These are phyloP conservation scores for Penicillium crustosum DNA, from an alignment of 2,329 filamentous ascomycete genomes.

Conservation along the genomic window DNA sequence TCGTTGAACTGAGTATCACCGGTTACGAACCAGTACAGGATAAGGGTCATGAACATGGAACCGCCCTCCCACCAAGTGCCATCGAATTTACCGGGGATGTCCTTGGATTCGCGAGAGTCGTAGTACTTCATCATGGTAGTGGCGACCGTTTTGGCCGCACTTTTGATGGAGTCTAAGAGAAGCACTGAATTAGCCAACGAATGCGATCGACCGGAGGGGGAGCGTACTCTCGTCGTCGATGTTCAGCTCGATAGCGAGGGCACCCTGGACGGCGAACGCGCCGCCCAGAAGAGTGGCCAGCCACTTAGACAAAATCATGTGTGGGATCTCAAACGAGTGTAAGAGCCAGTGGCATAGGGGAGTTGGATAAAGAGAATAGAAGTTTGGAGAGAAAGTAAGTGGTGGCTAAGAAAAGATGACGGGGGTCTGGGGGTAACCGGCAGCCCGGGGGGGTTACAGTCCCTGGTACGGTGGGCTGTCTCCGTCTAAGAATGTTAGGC, in stretches of 20 bases:
- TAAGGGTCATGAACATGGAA: conserved; percentile 66
- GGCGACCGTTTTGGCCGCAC: conserved; percentile 37
- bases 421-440: conserved; percentile 3
- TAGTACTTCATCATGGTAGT: conserved; percentile 43
- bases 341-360: conserved; percentile 13
- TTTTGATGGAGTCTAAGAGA: conserved; percentile 35
- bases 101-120: conserved; percentile 37
- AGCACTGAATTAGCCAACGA: conserved; percentile 4
- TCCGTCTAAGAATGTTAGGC: conserved; percentile 5
- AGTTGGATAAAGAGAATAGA: background rate
- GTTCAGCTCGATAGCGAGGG: conserved; percentile 20
- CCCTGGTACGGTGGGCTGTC: conserved; percentile 1
- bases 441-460: conserved; percentile 6
- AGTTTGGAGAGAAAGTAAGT: background rate
- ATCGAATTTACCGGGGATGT: conserved; percentile 42
- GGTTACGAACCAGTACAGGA: conserved; percentile 86
- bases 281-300: conserved; percentile 22
- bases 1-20: conserved; percentile 71
- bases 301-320: conserved; percentile 24
- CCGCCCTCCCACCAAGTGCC: conserved; percentile 66
- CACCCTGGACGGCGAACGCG: conserved; percentile 19
- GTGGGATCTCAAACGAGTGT: conserved; percentile 12
- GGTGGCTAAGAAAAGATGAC: background rate
- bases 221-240: conserved; percentile 20
- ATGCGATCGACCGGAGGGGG: background rate